Evolutionary conservation across 352 stramenopile genomes (phyloP), one percentile per base, ranked within the genome.

Genomic region (Pythium monospermum): DNA sequence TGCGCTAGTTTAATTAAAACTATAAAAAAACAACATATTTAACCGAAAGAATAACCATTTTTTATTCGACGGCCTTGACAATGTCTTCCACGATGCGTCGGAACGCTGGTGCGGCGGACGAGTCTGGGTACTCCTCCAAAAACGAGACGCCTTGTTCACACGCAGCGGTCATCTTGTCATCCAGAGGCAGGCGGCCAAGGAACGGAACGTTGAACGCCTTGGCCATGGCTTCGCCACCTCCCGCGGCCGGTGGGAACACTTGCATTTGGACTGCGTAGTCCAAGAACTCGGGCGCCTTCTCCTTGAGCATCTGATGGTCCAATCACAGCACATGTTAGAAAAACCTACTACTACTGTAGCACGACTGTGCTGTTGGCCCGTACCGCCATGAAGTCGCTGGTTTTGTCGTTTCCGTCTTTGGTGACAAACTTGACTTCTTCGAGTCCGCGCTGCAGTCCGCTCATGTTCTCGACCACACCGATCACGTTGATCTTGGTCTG

Each of bases 381-480:
- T 23, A 89, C 75, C 62, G 83, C 70, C 49, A 89, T 71, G 53
- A 92, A 78, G 6, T 61, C 57, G 5, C 54, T 57, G 1, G 83
- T 91, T 38, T 85, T 60, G 64, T 94, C 80, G 1, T 51, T 49
- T 2, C 80, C 77, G 36, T 76, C 69, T 8, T 50, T 54, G 13
- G 54, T 64, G 16, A 92, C 65, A 54, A 92, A 88, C 46, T 84
- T 76, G 44, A 89, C 74, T 35, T 88, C 68, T 12, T 66, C 64
- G 1, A 98, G 64, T 25, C 58, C 64, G 10, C 96, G 87, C 66
- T 93, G 76, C 35, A 98, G 83, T 37, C 79, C 82, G 41, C 90
- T 96, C 97, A 99, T 99, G 69, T 99, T 99, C 75, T 99, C 97
- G 13, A 99, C 89, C 5, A 99, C 85, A 2, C 83, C 77, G 0